phyloP scores from a whole-genome alignment of 2,329 filamentous ascomycete genomes.

The Stagonosporopsis rhizophila region DNA sequence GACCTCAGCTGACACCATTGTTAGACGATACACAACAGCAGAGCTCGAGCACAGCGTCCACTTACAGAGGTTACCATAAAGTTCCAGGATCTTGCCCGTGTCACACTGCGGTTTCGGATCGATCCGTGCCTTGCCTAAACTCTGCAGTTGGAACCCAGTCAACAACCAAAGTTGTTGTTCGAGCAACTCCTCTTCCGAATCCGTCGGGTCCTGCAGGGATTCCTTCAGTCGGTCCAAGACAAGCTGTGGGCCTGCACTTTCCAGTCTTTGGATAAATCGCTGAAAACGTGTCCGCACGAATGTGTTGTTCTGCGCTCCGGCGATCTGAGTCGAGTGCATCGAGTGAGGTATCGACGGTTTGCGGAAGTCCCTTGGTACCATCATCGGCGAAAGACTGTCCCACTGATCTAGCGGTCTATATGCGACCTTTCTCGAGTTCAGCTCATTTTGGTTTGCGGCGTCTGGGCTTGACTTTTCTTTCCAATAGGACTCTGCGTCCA shows the following conservation, averaged over 20 bases:
- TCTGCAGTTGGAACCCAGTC: slow-evolving; percentile 58
- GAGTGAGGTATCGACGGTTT: slow-evolving; percentile 23
- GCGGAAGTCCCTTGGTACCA: slow-evolving; percentile 26
- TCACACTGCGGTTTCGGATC: slow-evolving; percentile 36
- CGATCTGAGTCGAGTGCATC: slow-evolving; percentile 22
- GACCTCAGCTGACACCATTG: slow-evolving; percentile 48
- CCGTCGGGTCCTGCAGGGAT: slow-evolving; percentile 43
- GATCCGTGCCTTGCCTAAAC: slow-evolving; percentile 31
- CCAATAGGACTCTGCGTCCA: slow-evolving; percentile 27
- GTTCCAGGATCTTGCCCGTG: slow-evolving; percentile 47
- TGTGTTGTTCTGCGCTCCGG: slow-evolving; percentile 28
- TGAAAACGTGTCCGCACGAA: slow-evolving; percentile 54
- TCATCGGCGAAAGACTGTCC: slow-evolving; percentile 41
- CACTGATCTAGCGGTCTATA: slow-evolving; percentile 45
- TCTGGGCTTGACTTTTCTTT: slow-evolving; percentile 8
- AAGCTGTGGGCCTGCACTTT: slow-evolving; percentile 58
- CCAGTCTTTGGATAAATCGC: slow-evolving; percentile 64
- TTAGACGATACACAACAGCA: slow-evolving; percentile 37
- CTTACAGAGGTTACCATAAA: slow-evolving; percentile 52
- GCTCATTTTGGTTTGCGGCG: slow-evolving; percentile 13
- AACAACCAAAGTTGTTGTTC: slow-evolving; percentile 70
- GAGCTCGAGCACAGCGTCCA: slow-evolving; percentile 25
- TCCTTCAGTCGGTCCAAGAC: slow-evolving; percentile 64
- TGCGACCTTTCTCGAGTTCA: slow-evolving; percentile 24
- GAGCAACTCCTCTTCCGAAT: slow-evolving; percentile 57